Percentiles rank a stretch among this genome's conserved stretches.
phyloP scores from a whole-genome alignment of 805 yeast species.

The Ascoidea tarda region DNA sequence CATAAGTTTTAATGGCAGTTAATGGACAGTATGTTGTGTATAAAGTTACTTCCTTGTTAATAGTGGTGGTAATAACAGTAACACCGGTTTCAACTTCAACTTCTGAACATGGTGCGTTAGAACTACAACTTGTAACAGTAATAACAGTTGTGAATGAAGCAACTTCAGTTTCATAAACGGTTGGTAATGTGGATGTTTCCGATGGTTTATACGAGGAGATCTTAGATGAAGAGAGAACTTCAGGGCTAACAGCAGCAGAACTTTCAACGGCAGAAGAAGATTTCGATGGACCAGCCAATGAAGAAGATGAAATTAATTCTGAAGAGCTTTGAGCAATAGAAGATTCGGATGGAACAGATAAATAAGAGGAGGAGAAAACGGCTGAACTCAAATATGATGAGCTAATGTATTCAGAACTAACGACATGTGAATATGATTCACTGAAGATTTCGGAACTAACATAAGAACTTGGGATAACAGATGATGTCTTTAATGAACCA shows the following conservation, averaged over 20 bases:
- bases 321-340: neutral
- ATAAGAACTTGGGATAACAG: neutral
- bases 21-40: slow-evolving; percentile 16
- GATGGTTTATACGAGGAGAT: neutral
- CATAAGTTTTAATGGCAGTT: slow-evolving; percentile 4
- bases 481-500: neutral
- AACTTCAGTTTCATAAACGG: neutral
- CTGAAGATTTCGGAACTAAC: neutral
- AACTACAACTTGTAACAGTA: neutral
- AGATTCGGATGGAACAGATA: neutral
- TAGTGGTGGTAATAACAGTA: slow-evolving; percentile 10
- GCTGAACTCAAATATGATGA: neutral
- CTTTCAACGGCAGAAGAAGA: neutral
- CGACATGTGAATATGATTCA: neutral
- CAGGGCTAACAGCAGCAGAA: neutral
- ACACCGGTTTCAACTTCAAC: slow-evolving; percentile 9
- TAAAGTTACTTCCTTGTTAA: slow-evolving; percentile 9
- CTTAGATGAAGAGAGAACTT: neutral
- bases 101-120: neutral
- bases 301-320: neutral
- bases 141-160: neutral
- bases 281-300: neutral
- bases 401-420: neutral
- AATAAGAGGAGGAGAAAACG: neutral
- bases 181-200: neutral